phyloP scores from a whole-genome alignment of 2,329 filamentous ascomycete species.

The Monosporascus sp. region DNA sequence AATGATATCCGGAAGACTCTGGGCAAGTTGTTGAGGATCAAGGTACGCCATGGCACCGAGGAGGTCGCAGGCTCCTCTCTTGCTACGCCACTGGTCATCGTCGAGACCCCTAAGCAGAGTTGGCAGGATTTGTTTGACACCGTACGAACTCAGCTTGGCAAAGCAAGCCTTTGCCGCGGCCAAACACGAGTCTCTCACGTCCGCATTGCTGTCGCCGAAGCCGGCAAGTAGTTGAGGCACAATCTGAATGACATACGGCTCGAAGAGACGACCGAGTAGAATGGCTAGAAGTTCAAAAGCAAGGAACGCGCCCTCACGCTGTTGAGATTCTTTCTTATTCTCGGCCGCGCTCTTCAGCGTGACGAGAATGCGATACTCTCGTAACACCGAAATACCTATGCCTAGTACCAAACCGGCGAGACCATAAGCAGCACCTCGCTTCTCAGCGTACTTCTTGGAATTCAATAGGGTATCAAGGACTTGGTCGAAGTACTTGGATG shows the following conservation, averaged over 20 bases:
- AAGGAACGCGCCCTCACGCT: constrained; percentile 82
- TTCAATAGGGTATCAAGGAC: constrained; percentile 78
- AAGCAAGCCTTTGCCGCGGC: constrained; percentile 95
- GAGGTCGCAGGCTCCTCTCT: constrained; percentile 95
- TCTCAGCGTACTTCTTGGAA: constrained; percentile 85
- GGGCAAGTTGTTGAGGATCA: constrained; percentile 87
- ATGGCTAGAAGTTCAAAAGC: constrained; percentile 87
- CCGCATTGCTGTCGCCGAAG: constrained; percentile 81
- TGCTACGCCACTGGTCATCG: constrained; percentile 95
- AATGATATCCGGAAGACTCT: constrained; percentile 92
- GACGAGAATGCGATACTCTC: constrained; percentile 81
- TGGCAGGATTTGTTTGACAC: constrained; percentile 90
- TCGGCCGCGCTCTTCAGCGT: constrained; percentile 78
- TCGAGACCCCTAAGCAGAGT: constrained; percentile 88
- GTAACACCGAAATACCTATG: constrained; percentile 74
- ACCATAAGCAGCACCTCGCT: constrained; percentile 91
- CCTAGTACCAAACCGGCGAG: constrained; percentile 85
- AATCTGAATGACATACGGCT: constrained; percentile 94
- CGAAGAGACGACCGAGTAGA: constrained; percentile 82
- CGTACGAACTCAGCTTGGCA: constrained; percentile 85
- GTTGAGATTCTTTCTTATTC: constrained; percentile 88
- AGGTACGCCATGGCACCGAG: constrained; percentile 98
- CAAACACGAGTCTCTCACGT: constrained; percentile 88
- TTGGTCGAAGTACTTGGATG: constrained; percentile 72
- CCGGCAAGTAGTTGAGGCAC: constrained; percentile 84